These are phyloP conservation scores for Sedum album DNA, from an alignment of 164 flowering plant species.

Conservation along the genomic window DNA sequence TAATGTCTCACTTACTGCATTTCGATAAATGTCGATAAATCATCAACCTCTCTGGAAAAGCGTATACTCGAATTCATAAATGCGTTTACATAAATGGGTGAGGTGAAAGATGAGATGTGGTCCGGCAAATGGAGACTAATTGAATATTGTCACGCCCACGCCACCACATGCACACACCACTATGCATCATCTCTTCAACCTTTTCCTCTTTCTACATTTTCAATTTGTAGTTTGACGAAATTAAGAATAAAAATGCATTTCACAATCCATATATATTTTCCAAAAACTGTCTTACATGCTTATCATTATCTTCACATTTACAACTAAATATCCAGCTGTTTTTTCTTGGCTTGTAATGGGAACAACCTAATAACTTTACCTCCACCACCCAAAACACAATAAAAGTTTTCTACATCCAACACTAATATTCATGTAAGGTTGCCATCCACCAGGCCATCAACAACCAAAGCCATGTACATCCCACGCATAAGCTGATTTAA, in stretches of 20 bases:
- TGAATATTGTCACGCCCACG: slow-evolving; percentile 11
- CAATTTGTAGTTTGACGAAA: not conserved
- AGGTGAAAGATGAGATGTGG: not conserved
- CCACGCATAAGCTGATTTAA: not conserved
- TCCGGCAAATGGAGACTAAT: slow-evolving; percentile 5
- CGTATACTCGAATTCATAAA: not conserved
- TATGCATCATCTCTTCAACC: not conserved
- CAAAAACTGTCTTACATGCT: slow-evolving; percentile 3
- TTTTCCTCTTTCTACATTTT: not conserved
- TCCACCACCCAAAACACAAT: not conserved
- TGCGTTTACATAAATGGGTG: not conserved
- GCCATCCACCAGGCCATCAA: slow-evolving; percentile 5
- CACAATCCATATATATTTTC: too few species aligned
- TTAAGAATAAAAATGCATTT: not conserved
- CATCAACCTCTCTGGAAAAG: not conserved
- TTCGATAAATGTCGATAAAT: not conserved
- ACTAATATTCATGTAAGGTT: slow-evolving; percentile 5
- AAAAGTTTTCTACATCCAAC: not conserved
- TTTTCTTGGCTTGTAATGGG: slow-evolving; percentile 1
- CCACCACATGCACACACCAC: slow-evolving; percentile 6
- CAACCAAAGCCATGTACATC: not conserved
- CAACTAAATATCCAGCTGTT: slow-evolving; percentile 6
- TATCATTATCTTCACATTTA: not conserved
- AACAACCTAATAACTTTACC: not conserved
- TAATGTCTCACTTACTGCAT: not conserved